These are phyloP conservation scores for Arachnomyces sp. DNA, from an alignment of 2,329 filamentous ascomycete species.

Conservation along the genomic window DNA sequence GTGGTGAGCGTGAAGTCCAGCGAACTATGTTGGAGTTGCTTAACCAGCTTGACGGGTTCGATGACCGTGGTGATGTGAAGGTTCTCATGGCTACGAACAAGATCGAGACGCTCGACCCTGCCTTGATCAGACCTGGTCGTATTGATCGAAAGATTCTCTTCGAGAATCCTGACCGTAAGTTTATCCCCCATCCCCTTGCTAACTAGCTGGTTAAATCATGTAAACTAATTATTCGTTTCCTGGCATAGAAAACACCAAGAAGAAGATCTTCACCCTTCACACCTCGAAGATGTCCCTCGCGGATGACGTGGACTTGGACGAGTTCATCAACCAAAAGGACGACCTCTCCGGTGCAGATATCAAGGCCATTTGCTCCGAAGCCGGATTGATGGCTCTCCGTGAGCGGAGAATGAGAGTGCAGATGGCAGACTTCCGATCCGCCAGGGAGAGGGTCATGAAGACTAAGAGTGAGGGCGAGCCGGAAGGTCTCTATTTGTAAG, in stretches of 20 bases:
- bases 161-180: conserved; percentile 61
- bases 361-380: conserved; percentile 97
- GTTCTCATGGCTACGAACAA: conserved; percentile 99
- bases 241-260: conserved; percentile 78
- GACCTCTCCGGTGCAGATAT: conserved; percentile 96
- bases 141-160: conserved; percentile 95
- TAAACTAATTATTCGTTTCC: conserved; percentile 16
- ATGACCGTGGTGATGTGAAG: conserved; percentile 97
- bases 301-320: conserved; percentile 94
- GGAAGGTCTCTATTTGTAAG: conserved; percentile 94
- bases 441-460: conserved; percentile 88
- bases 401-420: conserved; percentile 97
- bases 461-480: conserved; percentile 98
- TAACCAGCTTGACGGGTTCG: conserved; percentile 97
- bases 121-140: conserved; percentile 89
- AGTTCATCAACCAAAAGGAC: conserved; percentile 98
- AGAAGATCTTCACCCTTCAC: conserved; percentile 98
- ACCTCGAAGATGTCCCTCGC: conserved; percentile 98
- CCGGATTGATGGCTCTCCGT: conserved; percentile 84
- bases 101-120: conserved; percentile 94
- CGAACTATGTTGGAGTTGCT: conserved; percentile 97
- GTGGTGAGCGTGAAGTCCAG: conserved; percentile 94
- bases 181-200: background rate
- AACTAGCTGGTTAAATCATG: background rate
- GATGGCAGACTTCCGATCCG: conserved; percentile 94